Evolutionary conservation across 2,329 filamentous ascomycete species (phyloP).

Genomic region (Arthrobotrys entomopaga): DNA sequence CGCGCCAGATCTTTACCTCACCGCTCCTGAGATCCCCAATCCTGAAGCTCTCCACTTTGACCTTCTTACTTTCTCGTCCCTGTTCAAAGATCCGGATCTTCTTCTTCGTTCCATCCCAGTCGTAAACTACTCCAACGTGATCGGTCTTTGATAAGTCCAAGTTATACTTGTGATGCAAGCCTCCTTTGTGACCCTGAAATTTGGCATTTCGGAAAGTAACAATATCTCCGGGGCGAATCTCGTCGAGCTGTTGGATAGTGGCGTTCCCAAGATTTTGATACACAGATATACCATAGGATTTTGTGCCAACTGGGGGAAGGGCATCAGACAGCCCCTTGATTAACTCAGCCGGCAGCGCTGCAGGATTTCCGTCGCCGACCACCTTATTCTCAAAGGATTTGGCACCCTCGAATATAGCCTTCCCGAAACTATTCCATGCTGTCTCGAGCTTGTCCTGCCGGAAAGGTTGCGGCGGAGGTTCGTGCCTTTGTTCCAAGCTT

Average conservation of each 20-base stretch:
- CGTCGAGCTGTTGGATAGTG: conserved; percentile 86
- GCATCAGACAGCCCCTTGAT: conserved; percentile 78
- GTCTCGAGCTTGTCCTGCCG: conserved; percentile 94
- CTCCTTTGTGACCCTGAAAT: conserved; percentile 93
- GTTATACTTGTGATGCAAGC: conserved; percentile 94
- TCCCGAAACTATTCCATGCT: conserved; percentile 82
- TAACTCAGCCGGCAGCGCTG: conserved; percentile 80
- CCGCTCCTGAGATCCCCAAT: conserved; percentile 90
- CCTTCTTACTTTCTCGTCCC: conserved; percentile 89
- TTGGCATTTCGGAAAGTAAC: conserved; percentile 90
- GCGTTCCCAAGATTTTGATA: conserved; percentile 97
- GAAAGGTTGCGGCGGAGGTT: conserved; percentile 79
- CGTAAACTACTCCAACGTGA: conserved; percentile 88
- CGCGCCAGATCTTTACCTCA: conserved; percentile 96
- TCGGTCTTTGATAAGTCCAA: conserved; percentile 83
- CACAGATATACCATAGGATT: conserved; percentile 88
- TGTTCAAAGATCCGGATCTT: conserved; percentile 97
- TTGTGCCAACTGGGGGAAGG: conserved; percentile 83
- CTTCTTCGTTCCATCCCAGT: conserved; percentile 99
- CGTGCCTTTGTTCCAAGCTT: conserved; percentile 83
- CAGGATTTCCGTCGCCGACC: conserved; percentile 84
- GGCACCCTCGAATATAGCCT: conserved; percentile 77
- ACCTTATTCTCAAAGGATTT: conserved; percentile 78
- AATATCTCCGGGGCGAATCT: conserved; percentile 92
- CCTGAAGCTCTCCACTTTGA: conserved; percentile 92